Base-by-base conservation (phyloP, 2,329 filamentous ascomycete genomes). In the Alternaria tenuissima region DNA sequence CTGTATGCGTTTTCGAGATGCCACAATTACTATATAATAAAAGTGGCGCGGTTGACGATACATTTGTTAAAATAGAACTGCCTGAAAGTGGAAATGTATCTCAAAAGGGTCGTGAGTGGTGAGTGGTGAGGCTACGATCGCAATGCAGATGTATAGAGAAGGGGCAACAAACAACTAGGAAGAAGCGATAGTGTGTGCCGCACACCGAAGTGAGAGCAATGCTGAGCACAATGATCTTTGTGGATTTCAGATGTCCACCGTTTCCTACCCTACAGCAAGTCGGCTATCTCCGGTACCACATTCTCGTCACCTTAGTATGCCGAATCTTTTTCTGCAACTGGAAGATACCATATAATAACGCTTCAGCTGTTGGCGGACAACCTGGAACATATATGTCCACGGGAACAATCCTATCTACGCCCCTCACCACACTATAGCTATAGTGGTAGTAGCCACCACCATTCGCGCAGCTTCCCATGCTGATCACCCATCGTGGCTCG, bases 371-470 rank as follows among this genome's bases (percentile, higher is more conserved):
- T 0, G 84, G 84, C 20, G 84, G 84, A 72, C 91, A 94, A 6
- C 91, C 91, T 11, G 91, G 91, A 0, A 94, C 90, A 78, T 93
- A 94, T 39, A 94, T 86, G 75, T 94, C 91, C 52, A 94, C 91
- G 5, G 91, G 91, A 18, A 93, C 87, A 73, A 94, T 88, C 63
- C 91, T 84, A 80, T 94, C 91, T 71, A 90, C 92, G 8, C 91
- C 91, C 59, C 91, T 86, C 57, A 90, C 88, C 51, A 93, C 91
- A 70, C 85, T 88, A 81, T 94, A 94, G 79, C 88, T 91, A 82
- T 94, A 94, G 80, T 94, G 91, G 79, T 94, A 94, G 82, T 94
- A 94, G 53, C 91, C 91, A 60, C 91, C 91, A 47, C 91, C 91
- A 79, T 94, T 94, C 60, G 91, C 91, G 78, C 91, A 94, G 73